These are phyloP conservation scores for Davidsoniella eucalypti DNA, from an alignment of 2,329 filamentous ascomycete genomes.

Conservation along the genomic window DNA sequence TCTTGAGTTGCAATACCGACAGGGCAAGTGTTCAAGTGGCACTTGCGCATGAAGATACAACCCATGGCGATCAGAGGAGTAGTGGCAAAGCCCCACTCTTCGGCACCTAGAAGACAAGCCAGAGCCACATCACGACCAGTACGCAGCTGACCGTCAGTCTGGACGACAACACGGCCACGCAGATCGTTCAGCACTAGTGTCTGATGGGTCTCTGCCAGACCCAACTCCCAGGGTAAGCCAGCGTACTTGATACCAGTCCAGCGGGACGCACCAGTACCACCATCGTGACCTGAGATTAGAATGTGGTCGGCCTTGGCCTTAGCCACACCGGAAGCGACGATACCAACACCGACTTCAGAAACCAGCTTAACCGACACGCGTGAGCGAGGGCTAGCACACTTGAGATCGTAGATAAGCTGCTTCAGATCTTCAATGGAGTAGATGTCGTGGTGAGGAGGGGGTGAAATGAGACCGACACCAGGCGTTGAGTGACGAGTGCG, in stretches of 20 bases:
- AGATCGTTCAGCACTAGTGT: constrained; percentile 91
- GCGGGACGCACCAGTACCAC: constrained; percentile 86
- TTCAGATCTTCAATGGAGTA: constrained; percentile 98
- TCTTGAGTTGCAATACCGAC: constrained; percentile 94
- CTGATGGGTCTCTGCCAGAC: constrained; percentile 93
- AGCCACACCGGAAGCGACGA: constrained; percentile 90
- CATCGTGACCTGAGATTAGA: constrained; percentile 89
- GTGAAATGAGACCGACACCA: constrained; percentile 89
- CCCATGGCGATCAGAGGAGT: constrained; percentile 92
- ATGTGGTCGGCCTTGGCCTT: constrained; percentile 97
- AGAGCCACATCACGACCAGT: constrained; percentile 90
- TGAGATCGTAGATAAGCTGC: constrained; percentile 93
- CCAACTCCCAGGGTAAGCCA: constrained; percentile 89
- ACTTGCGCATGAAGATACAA: constrained; percentile 87
- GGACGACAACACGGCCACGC: constrained; percentile 84
- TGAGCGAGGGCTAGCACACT: constrained; percentile 85
- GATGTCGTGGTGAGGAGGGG: constrained; percentile 92
- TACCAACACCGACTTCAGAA: constrained; percentile 92
- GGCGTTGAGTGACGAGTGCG: constrained; percentile 91
- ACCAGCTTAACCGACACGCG: constrained; percentile 95
- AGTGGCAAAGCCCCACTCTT: constrained; percentile 95
- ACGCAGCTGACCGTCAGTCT: constrained; percentile 87
- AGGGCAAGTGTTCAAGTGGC: constrained; percentile 60
- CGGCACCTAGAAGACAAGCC: constrained; percentile 87
- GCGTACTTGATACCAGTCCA: constrained; percentile 99